Evolutionary conservation across 176 grass and related monocot species (phyloP).

Genomic region (Themeda triandra): DNA sequence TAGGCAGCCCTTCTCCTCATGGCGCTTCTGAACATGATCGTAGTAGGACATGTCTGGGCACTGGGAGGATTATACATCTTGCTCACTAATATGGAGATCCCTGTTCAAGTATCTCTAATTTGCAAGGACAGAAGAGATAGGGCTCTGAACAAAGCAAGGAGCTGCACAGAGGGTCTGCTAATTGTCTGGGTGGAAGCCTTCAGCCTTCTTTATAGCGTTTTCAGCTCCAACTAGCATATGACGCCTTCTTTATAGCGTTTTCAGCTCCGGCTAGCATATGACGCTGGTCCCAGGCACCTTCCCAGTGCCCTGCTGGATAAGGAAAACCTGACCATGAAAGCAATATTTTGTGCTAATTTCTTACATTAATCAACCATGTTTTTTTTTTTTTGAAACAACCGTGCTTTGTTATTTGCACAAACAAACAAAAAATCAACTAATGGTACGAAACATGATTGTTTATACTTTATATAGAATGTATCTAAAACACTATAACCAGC

Average conservation of each 20-base stretch:
- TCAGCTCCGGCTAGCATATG: conserved; percentile 23
- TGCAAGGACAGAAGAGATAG: conserved; percentile 8
- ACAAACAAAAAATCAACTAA: not conserved
- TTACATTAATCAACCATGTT: not conserved
- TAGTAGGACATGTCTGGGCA: conserved; percentile 64
- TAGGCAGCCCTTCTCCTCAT: conserved; percentile 86
- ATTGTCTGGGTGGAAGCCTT: conserved; percentile 19
- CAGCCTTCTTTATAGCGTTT: conserved; percentile 35
- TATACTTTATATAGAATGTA: conserved; percentile 2
- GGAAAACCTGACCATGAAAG: conserved; percentile 6
- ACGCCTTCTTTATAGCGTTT: conserved; percentile 34
- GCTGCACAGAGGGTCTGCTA: conserved; percentile 7
- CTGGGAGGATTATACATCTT: conserved; percentile 58
- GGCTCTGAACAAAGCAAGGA: conserved; percentile 35
- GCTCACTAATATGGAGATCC: not conserved
- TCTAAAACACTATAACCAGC: not conserved
- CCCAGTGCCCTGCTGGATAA: conserved; percentile 12
- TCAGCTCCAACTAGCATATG: conserved; percentile 23
- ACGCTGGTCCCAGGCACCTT: not conserved
- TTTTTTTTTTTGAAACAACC: too few relatives aligned
- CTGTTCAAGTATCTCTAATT: conserved; percentile 21
- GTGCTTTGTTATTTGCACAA: not conserved
- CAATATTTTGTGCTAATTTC: conserved; percentile 9
- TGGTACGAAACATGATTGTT: not conserved
- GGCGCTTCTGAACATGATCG: conserved; percentile 68